These are phyloP conservation scores for Alectoria sarmentosa DNA, from an alignment of 495 filamentous ascomycete species.

Conservation along the genomic window DNA sequence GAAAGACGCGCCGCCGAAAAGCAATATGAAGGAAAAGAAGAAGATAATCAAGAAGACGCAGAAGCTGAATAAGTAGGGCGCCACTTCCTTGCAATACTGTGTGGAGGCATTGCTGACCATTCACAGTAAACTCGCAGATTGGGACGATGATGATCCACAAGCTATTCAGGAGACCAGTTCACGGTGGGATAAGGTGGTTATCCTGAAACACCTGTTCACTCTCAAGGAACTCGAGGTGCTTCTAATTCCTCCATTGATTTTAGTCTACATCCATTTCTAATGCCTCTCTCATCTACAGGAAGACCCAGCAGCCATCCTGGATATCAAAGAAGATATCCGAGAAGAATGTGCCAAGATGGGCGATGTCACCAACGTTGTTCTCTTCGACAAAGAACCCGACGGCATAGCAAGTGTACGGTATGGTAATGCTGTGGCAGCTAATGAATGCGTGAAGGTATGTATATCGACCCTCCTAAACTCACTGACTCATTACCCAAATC, in stretches of 20 bases:
- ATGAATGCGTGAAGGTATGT: conserved; percentile 60
- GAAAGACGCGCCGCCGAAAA: conserved; percentile 50
- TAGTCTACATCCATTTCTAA: not conserved
- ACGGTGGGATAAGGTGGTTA: conserved; percentile 70
- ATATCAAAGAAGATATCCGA: conserved; percentile 90
- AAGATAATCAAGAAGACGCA: conserved; percentile 88
- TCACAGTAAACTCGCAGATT: conserved; percentile 77
- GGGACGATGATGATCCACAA: conserved; percentile 81
- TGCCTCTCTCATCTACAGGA: conserved; percentile 40
- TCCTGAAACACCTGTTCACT: conserved; percentile 94
- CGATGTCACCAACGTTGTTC: conserved; percentile 78
- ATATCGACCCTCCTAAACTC: conserved; percentile 19
- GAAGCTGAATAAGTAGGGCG: conserved; percentile 60
- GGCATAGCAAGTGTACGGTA: conserved; percentile 85
- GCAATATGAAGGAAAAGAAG: conserved; percentile 59
- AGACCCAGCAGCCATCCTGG: conserved; percentile 73
- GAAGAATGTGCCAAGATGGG: conserved; percentile 86
- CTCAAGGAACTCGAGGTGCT: conserved; percentile 65
- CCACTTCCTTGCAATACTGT: not conserved
- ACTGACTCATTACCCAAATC: not conserved
- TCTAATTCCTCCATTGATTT: not conserved
- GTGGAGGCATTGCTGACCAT: not conserved
- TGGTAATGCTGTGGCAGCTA: conserved; percentile 57
- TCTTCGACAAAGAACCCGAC: conserved; percentile 86
- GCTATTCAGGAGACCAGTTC: conserved; percentile 47